phyloP scores from a whole-genome alignment of 495 filamentous ascomycete species.

The Talaromyces thailandensis region DNA sequence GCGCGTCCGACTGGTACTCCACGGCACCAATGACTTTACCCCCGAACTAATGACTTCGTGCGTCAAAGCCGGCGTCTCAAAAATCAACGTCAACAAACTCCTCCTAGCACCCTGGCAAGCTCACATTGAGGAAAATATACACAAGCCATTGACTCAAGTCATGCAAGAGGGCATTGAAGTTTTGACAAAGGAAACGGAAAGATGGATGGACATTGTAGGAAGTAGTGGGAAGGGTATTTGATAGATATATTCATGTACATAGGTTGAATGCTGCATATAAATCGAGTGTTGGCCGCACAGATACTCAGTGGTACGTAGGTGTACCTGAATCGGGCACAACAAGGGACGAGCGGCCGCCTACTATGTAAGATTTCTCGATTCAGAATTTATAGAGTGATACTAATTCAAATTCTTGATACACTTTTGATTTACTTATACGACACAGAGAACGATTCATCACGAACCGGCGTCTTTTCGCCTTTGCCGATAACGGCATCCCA shows the following conservation, averaged over 20 bases:
- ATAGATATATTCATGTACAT: neutral
- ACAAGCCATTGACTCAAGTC: too few species aligned
- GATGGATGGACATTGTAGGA: too few species aligned
- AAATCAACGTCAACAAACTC: too few species aligned
- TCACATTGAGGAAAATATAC: too few species aligned
- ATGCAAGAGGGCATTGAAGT: too few species aligned
- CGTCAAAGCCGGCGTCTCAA: too few species aligned
- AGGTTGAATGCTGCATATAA: neutral
- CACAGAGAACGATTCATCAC: neutral
- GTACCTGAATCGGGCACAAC: neutral
- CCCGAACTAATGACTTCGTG: too few species aligned
- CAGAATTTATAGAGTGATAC: neutral
- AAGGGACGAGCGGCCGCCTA: constrained; percentile 8
- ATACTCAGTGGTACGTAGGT: neutral
- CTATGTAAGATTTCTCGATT: neutral
- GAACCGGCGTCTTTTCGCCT: constrained; percentile 35
- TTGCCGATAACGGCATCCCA: constrained; percentile 42
- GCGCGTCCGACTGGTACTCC: too few species aligned
- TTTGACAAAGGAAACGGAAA: too few species aligned
- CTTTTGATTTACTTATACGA: neutral
- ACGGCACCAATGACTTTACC: neutral
- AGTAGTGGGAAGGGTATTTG: neutral
- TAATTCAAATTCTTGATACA: neutral
- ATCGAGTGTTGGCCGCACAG: neutral
- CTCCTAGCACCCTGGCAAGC: too few species aligned